Conservation (phyloP, 2,329 filamentous ascomycete species). For the Fusarium bactridioides region DNA sequence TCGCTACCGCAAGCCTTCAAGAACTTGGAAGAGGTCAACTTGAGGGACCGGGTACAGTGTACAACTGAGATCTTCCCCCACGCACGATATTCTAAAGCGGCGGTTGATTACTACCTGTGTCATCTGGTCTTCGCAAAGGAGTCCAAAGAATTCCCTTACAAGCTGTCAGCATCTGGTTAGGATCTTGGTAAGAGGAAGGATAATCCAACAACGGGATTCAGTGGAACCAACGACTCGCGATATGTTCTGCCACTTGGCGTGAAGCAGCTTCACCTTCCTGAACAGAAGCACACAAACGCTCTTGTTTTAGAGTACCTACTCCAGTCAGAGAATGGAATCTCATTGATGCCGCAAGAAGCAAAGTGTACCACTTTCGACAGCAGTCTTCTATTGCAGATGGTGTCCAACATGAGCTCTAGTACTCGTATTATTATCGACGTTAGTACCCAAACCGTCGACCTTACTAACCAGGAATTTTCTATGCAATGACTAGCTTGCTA, state of each 20-base stretch:
- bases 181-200: constrained; percentile 61
- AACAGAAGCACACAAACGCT: constrained; percentile 72
- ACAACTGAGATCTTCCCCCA: constrained; percentile 58
- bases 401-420: constrained; percentile 49
- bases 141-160: constrained; percentile 68
- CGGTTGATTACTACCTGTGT: constrained; percentile 70
- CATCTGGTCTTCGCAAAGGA: constrained; percentile 67
- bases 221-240: constrained; percentile 71
- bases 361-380: constrained; percentile 35
- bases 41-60: constrained; percentile 62
- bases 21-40: constrained; percentile 62
- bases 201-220: constrained; percentile 70
- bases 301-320: constrained; percentile 69
- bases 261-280: constrained; percentile 60
- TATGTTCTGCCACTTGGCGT: constrained; percentile 65
- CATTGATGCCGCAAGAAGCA: neutral
- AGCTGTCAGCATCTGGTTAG: constrained; percentile 73
- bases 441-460: constrained; percentile 73
- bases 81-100: constrained; percentile 59
- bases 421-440: constrained; percentile 71
- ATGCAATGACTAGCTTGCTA: constrained; percentile 56
- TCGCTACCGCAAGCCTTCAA: constrained; percentile 48
- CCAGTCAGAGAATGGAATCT: constrained; percentile 56
- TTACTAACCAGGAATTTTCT: constrained; percentile 64
- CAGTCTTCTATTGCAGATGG: constrained; percentile 51